A percentile compares a stretch with the other conserved stretches of the same genome.
phyloP scores from a whole-genome alignment of 2,329 filamentous ascomycete genomes.

The Colletotrichum eremochloae region DNA sequence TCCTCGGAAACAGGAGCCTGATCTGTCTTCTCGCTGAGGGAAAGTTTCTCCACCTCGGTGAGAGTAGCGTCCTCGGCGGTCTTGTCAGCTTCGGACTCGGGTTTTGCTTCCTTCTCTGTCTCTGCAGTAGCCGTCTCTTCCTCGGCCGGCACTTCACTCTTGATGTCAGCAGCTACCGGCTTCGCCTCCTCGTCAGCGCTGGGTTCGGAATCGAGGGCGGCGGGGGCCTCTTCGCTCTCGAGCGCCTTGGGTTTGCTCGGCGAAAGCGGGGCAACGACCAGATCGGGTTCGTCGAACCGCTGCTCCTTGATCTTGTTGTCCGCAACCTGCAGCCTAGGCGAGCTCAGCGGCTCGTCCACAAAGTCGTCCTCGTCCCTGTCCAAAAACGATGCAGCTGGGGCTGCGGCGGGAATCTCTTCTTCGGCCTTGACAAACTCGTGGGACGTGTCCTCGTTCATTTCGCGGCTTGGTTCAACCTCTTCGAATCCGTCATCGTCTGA shows the following conservation, averaged over 20 bases:
- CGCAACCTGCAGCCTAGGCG: conserved; percentile 73
- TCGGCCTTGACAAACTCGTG: conserved; percentile 76
- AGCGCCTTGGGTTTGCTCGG: conserved; percentile 57
- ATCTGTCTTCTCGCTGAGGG: conserved; percentile 33
- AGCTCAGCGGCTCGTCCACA: conserved; percentile 82
- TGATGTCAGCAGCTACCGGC: conserved; percentile 21
- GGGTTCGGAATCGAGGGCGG: conserved; percentile 40
- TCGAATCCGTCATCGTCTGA: conserved; percentile 95
- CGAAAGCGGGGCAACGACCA: conserved; percentile 70
- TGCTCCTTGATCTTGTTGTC: conserved; percentile 67
- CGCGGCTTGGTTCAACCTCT: conserved; percentile 79
- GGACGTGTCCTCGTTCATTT: conserved; percentile 79
- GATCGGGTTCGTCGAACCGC: conserved; percentile 67
- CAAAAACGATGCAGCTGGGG: conserved; percentile 48
- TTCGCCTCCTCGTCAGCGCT: conserved; percentile 31
- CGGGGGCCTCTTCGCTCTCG: conserved; percentile 37
- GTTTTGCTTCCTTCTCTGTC: background rate
- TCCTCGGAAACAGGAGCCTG: conserved; percentile 24
- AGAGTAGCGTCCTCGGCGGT: conserved; percentile 19
- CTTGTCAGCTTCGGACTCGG: conserved; percentile 2
- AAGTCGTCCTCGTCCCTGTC: conserved; percentile 78
- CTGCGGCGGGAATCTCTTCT: conserved; percentile 59
- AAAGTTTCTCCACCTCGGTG: conserved; percentile 36
- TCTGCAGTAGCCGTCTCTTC: conserved; percentile 23
- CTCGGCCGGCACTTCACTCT: conserved; percentile 17